Conservation (phyloP, 1,284 basidiomycete genomes). For the Malassezia obtusa region DNA sequence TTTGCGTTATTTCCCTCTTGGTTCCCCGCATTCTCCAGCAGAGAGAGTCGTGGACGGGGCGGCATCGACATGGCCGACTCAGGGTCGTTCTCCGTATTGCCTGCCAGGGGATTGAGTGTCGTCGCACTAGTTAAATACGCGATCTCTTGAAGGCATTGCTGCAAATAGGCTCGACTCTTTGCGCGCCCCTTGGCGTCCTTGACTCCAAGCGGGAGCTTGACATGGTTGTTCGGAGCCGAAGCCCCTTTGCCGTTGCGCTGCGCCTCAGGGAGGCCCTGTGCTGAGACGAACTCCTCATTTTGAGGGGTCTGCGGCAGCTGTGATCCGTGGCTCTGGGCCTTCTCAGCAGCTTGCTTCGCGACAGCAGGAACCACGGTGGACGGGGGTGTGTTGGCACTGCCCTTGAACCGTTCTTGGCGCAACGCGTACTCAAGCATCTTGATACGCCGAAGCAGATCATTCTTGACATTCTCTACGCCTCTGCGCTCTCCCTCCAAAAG, state of each 20-base stretch:
- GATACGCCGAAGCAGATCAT: constrained; percentile 86
- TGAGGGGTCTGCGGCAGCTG: neutral
- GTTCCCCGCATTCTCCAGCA: neutral
- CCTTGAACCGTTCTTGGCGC: constrained; percentile 60
- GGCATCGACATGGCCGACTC: neutral
- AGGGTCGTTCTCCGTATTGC: constrained; percentile 3
- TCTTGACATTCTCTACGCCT: constrained; percentile 91
- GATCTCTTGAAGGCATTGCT: constrained; percentile 96
- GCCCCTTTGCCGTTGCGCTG: neutral
- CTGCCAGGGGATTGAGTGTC: constrained; percentile 78
- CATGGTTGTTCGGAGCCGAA: neutral
- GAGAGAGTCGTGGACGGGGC: neutral
- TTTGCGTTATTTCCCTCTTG: constrained; percentile 7
- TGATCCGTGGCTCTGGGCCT: neutral
- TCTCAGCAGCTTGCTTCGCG: neutral
- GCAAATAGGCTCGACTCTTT: constrained; percentile 88
- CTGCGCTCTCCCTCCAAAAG: constrained; percentile 89
- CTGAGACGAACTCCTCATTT: neutral
- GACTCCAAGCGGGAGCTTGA: constrained; percentile 48
- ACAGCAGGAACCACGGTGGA: neutral
- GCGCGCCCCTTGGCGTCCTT: constrained; percentile 88
- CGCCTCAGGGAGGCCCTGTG: neutral
- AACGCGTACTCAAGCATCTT: constrained; percentile 85
- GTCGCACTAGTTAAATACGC: constrained; percentile 91
- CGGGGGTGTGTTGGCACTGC: neutral